Conservation (phyloP, 106 monocot genomes). For the Phalaenopsis aphrodite region DNA sequence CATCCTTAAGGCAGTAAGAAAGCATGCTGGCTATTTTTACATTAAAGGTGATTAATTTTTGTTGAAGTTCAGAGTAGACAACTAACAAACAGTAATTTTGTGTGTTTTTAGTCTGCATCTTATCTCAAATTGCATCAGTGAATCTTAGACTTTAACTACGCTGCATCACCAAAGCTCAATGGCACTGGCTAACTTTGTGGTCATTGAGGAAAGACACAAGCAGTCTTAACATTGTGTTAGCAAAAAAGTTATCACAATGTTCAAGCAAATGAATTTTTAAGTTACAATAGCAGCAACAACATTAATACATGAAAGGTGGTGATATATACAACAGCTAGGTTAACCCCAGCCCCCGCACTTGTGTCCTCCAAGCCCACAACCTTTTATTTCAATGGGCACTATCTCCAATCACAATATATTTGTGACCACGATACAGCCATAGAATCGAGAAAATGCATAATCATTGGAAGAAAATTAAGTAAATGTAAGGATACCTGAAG, state of each 20-base stretch:
- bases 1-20: no score
- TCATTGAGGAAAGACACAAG: not conserved
- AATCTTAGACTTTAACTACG: no score
- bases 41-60: no score
- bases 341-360: not conserved
- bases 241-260: not conserved
- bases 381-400: not conserved
- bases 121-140: no score
- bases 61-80: no score
- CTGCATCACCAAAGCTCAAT: not conserved
- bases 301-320: not conserved
- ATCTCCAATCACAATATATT: not conserved
- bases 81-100: no score
- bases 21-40: no score
- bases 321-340: not conserved
- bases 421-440: not conserved
- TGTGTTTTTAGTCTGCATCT: no score
- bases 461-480: not conserved
- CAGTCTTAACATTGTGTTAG: not conserved
- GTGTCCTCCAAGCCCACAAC: not conserved
- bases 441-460: not conserved
- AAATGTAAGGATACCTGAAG: slow-evolving; percentile 44
- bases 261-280: not conserved
- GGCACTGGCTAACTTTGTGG: not conserved
- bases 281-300: not conserved